A percentile compares a stretch with the other conserved stretches of the same genome.
Conservation (phyloP, 805 yeast genomes). For the Myxozyma monticola region DNA sequence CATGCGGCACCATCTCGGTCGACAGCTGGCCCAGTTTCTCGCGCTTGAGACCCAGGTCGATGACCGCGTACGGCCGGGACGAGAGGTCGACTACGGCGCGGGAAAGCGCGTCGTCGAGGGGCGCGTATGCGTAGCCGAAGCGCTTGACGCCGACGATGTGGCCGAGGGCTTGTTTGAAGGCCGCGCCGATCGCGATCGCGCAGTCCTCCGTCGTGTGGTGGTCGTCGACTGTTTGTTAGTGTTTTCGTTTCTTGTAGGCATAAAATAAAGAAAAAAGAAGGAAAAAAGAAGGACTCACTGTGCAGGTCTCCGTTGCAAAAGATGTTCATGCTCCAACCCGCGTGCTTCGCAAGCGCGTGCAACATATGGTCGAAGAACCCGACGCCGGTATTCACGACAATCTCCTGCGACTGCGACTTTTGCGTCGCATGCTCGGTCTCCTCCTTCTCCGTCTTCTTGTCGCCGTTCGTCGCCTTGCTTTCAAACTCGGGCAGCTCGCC, state of each 20-base stretch:
- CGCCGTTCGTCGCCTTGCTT: slow-evolving; percentile 31
- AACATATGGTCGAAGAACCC: slow-evolving; percentile 98
- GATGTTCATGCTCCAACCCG: slow-evolving; percentile 90
- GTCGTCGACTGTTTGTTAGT: slow-evolving; percentile 60
- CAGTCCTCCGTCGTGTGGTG: slow-evolving; percentile 97
- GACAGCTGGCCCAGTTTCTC: slow-evolving; percentile 91
- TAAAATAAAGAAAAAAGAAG: too few relatives aligned
- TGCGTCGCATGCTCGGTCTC: slow-evolving; percentile 60
- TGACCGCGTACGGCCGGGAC: slow-evolving; percentile 87
- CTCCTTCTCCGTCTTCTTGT: slow-evolving; percentile 28
- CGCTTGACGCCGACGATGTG: slow-evolving; percentile 87
- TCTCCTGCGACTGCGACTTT: slow-evolving; percentile 65
- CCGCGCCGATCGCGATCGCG: slow-evolving; percentile 86
- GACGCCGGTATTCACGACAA: slow-evolving; percentile 83
- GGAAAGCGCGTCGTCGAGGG: slow-evolving; percentile 92
- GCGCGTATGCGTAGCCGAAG: slow-evolving; percentile 92
- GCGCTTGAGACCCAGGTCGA: slow-evolving; percentile 84
- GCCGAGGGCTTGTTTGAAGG: slow-evolving; percentile 88
- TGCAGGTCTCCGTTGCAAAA: slow-evolving; percentile 93
- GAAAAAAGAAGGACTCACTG: slow-evolving; percentile 36
- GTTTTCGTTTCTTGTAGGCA: background rate
- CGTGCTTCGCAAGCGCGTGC: slow-evolving; percentile 93
- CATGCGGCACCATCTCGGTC: slow-evolving; percentile 98
- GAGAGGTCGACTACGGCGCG: slow-evolving; percentile 96
- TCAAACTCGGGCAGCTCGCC: slow-evolving; percentile 52